A percentile compares a stretch with the other conserved stretches of the same genome.
phyloP scores from a whole-genome alignment of 2,329 filamentous ascomycete species.

The Colletotrichum tropicicola region DNA sequence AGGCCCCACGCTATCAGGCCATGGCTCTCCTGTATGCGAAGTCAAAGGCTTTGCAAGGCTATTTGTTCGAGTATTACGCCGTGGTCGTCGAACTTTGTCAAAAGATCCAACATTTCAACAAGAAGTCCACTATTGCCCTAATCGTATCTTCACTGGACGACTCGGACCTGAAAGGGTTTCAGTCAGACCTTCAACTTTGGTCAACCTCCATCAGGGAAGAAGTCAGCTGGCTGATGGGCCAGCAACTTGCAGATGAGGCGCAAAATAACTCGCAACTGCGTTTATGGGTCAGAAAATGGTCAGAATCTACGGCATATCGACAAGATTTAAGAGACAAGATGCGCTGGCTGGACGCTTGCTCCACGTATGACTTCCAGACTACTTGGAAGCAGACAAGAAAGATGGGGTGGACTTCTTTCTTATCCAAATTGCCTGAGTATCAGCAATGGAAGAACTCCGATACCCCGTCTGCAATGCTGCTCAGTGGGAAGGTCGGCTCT shows the following conservation, averaged over 20 bases:
- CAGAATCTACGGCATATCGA: conserved; percentile 30
- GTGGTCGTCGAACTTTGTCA: conserved; percentile 49
- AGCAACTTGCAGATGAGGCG: conserved; percentile 11
- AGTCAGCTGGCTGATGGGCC: conserved; percentile 33
- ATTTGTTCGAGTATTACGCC: conserved; percentile 52
- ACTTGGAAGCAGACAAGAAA: conserved; percentile 53
- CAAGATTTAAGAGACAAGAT: conserved; percentile 28
- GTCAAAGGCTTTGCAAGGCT: conserved; percentile 44
- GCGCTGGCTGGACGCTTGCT: conserved; percentile 48
- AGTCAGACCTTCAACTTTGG: conserved; percentile 44
- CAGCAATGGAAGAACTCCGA: conserved; percentile 26
- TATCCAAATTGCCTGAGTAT: conserved; percentile 30
- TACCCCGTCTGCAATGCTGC: conserved; percentile 40
- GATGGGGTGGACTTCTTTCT: conserved; percentile 42
- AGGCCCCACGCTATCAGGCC: conserved; percentile 47
- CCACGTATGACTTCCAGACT: conserved; percentile 48
- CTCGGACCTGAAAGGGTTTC: conserved; percentile 35
- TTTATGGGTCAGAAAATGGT: not conserved
- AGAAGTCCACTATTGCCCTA: conserved; percentile 42
- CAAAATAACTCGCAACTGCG: conserved; percentile 35
- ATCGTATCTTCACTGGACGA: conserved; percentile 42
- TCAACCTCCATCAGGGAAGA: conserved; percentile 46
- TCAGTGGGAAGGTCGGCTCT: conserved; percentile 49
- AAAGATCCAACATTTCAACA: conserved; percentile 40
- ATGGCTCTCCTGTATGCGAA: conserved; percentile 49